Evolutionary conservation across 2,329 filamentous ascomycete species (phyloP), one percentile per base, ranked within the genome.

Genomic region (Fusarium sp.): DNA sequence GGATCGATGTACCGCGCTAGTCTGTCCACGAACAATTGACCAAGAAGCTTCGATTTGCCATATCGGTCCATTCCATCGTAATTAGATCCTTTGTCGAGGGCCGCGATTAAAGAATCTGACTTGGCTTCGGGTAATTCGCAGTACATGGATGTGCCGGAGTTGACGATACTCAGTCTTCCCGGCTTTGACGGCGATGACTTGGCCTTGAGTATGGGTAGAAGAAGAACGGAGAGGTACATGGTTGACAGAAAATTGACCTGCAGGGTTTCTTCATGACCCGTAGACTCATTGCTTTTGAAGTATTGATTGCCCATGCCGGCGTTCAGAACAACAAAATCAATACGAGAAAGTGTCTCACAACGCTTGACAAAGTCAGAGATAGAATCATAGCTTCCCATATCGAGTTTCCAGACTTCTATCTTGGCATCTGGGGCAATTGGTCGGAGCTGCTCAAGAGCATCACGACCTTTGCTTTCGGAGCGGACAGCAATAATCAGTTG

Each of bases 231-330:
- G 0, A 63, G 23, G 1, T 57, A 57, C 43, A 57, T 49, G 0
- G 43, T 63, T 1, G 60, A 63, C 5, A 63, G n/a, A 10, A 63
- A 63, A 13, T 63, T 63, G 25, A 63, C 37, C 8, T 63, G 60
- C 1, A 63, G 12, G 2, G 25, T 57, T 5, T 56, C 59, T 28
- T 63, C 30, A 37, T 63, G 60, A 0, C 59, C 50, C 0, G 60
- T 63, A 1, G 28, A 4, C 20, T 63, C 20, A 18, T 34, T 57
- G 0, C 2, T 16, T 3, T 18, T 25, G 7, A 49, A 7, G 4
- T 20, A 1, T 16, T 8, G 12, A n/a, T 23, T 25, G 2, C 49
- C 59, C 59, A 63, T 63, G 1, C 49, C 60, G 5, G 59, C 60
- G 4, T 63, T 63, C 9, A 63, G 7, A 10, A 63, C 32, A 2